Evolutionary conservation across 2,329 filamentous ascomycete species (phyloP).

Genomic region (Aureobasidium vineae): DNA sequence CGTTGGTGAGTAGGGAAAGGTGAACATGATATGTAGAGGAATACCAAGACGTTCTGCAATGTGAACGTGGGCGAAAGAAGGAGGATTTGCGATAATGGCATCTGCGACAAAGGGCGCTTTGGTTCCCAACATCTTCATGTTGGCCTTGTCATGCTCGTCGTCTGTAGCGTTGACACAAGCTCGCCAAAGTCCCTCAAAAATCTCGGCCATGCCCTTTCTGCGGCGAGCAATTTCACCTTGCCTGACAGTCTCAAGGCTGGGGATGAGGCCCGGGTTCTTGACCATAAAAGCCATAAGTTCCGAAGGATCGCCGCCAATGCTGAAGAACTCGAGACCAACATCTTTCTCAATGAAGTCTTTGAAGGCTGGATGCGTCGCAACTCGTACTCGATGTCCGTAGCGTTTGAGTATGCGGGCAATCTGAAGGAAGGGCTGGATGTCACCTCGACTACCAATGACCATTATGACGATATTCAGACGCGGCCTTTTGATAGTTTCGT

Average conservation of each 20-base stretch:
- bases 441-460: constrained; percentile 76
- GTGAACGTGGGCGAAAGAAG: constrained; percentile 73
- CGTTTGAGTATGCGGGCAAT: constrained; percentile 71
- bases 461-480: constrained; percentile 76
- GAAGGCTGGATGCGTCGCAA: constrained; percentile 77
- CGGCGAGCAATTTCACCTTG: constrained; percentile 69
- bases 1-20: constrained; percentile 73
- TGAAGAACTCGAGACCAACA: constrained; percentile 74
- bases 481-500: constrained; percentile 40
- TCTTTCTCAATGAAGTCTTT: constrained; percentile 72
- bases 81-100: constrained; percentile 82
- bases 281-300: constrained; percentile 90
- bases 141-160: constrained; percentile 58
- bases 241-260: constrained; percentile 68
- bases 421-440: constrained; percentile 76
- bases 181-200: constrained; percentile 81
- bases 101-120: constrained; percentile 66
- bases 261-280: constrained; percentile 76
- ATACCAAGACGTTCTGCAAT: constrained; percentile 76
- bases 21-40: constrained; percentile 60
- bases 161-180: constrained; percentile 73
- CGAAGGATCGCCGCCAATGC: constrained; percentile 72
- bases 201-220: constrained; percentile 70
- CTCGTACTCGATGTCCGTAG: constrained; percentile 71
- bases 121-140: constrained; percentile 62